Base-by-base conservation (phyloP, 257 asterid species). In the Lycium ferocissimum region DNA sequence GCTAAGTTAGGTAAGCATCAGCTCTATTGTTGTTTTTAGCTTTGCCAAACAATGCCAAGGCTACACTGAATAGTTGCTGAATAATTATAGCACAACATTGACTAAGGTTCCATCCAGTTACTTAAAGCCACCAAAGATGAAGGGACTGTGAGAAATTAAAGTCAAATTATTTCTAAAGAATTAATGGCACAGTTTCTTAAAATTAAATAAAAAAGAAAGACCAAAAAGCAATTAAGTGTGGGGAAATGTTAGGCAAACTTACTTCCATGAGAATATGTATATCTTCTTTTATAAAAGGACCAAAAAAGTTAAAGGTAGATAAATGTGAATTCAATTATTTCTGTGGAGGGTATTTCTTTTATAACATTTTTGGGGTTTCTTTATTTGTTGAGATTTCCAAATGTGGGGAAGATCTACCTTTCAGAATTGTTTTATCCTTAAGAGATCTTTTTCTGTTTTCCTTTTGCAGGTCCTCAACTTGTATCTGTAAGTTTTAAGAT, bases 1-100 rank as follows among this genome's bases (percentile, higher is more conserved):
- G 62, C 45, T 22, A 6, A 51, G 63, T 76, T 76, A 22, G 47
- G 81, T 51, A 51, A 51, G 45, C 43, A 76, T 11, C 47, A 62
- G 9, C 40, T 53, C 81, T 76, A 76, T 49, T 51, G 81, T 76
- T 75, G 43, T 26, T 75, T 75, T 22, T 75, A 75, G 81, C 45
- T 22, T 49, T 75, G 81, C 62, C 57, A 51, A 49, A 49, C 81
- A 22, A 49, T 22, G 22, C 20, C 10, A 75, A 75, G 6, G 12
- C 80, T 49, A 49, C 20, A 6, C n/a, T 49, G 8, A 11, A 22
- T 38, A 75, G 45, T 75, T 75, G 62, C 49, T 22, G 61, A 73
- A 73, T 73, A 75, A 15, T 20, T 73, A 20, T 20, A 22, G 61
- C 62, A 75, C 81, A 75, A 6, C n/a, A 73, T 73, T 75, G 81